Evolutionary conservation across 345 rosid genomes (phyloP).

Genomic region (Rubroshorea leprosula): DNA sequence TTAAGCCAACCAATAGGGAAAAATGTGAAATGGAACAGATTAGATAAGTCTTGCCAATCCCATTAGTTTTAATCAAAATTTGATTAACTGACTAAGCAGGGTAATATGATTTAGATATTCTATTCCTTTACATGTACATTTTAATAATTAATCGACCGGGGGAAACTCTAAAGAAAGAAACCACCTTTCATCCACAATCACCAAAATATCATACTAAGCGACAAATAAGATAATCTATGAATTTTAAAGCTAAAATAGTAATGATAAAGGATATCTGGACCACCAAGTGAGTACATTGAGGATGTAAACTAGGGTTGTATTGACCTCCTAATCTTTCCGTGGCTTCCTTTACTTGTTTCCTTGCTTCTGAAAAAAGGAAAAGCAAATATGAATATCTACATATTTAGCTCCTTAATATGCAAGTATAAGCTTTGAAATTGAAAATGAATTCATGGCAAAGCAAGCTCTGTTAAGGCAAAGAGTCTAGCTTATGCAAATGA

Average conservation of each 20-base stretch:
- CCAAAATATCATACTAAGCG: neutral
- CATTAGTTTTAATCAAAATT: too few relatives aligned
- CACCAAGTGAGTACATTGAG: conserved; percentile 88
- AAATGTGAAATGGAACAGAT: too few relatives aligned
- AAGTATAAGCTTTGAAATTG: neutral
- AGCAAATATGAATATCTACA: conserved; percentile 5
- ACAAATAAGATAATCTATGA: too few relatives aligned
- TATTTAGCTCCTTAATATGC: too few relatives aligned
- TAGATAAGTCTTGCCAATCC: too few relatives aligned
- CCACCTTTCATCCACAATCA: neutral
- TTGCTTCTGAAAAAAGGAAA: conserved; percentile 56
- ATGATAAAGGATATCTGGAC: conserved; percentile 82
- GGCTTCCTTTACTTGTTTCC: conserved; percentile 92
- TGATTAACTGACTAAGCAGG: neutral
- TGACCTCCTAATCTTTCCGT: conserved; percentile 86
- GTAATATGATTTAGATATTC: neutral
- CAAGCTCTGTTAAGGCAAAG: neutral
- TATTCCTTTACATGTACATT: too few relatives aligned
- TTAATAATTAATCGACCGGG: too few relatives aligned
- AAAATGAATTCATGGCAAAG: too few relatives aligned
- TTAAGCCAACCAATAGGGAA: too few relatives aligned
- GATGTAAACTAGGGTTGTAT: conserved; percentile 77
- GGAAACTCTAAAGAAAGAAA: neutral
- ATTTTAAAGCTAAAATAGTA: neutral
- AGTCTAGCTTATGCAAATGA: too few relatives aligned